These are phyloP conservation scores for Cordyceps militaris DNA, from an alignment of 2,329 filamentous ascomycete species.

Conservation along the genomic window DNA sequence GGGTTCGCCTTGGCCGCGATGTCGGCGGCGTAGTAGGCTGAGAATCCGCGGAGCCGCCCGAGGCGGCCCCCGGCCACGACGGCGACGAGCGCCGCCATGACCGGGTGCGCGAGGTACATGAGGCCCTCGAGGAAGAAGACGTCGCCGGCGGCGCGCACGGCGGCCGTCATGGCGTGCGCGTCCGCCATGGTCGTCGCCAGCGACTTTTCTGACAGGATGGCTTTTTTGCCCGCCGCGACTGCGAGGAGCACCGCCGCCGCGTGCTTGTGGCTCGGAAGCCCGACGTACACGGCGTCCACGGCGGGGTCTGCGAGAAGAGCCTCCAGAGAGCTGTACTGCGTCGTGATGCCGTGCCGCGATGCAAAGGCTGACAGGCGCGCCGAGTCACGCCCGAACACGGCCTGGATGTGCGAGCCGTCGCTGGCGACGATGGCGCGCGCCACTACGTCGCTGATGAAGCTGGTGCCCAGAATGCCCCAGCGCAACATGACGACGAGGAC, in stretches of 20 bases:
- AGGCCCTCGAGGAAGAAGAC: conserved; percentile 24
- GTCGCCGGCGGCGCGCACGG: conserved; percentile 14
- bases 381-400: conserved; percentile 22
- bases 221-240: conserved; percentile 18
- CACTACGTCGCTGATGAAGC: conserved; percentile 24
- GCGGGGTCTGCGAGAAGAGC: conserved; percentile 19
- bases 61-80: conserved; percentile 19
- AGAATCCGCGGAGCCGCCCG: conserved; percentile 18
- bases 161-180: conserved; percentile 18
- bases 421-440: conserved; percentile 19
- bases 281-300: conserved; percentile 23
- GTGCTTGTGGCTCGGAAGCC: conserved; percentile 22
- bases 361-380: conserved; percentile 21
- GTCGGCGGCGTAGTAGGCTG: conserved; percentile 22
- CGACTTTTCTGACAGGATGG: conserved; percentile 23
- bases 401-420: conserved; percentile 18
- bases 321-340: conserved; percentile 18
- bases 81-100: conserved; percentile 19
- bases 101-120: conserved; percentile 23
- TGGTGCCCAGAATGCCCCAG: conserved; percentile 24
- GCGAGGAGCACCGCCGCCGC: conserved; percentile 21
- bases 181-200: conserved; percentile 22
- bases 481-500: conserved; percentile 17
- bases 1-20: conserved; percentile 24
- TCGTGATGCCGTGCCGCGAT: conserved; percentile 19